Evolutionary conservation across 306 rosid species (phyloP), one percentile per base, ranked within the genome.

Genomic region (Argentina anserina): DNA sequence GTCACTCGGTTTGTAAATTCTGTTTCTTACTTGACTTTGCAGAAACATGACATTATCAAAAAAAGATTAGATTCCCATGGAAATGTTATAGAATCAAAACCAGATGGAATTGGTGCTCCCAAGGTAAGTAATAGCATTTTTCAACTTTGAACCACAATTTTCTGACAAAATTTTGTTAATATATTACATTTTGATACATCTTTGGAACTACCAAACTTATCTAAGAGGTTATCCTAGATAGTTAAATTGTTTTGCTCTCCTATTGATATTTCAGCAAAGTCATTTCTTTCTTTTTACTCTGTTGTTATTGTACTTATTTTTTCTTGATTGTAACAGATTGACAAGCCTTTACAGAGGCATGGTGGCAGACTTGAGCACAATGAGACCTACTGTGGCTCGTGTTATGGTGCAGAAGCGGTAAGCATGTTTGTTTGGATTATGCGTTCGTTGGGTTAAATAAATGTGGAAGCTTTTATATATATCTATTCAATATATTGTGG

Each of bases 331-430:
- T 36, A 75, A 58, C 90, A 95, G 99, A 88, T 95, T 77, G 97
- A 95, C 39, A 95, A 88, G 36, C 99, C 99, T 55, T 84, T 91
- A 75, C 99, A 91, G 86, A 87, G 70, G 74, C 99, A 95, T 73
- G 99, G 99, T 85, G 97, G 99, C 73, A 88, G 99, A 84, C 97
- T 95, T 37, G 97, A 95, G 86, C 99, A 90, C 72, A 95, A 95
- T 25, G 99, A 95, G 88, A 95, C 99, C 29, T 95, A 95, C 75
- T 95, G 99, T 64, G 99, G 99, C 39, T 95, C 99, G 63, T 95
- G 99, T 78, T 91, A 36, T 76, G 99, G 97, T 77, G 93, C 97
- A 72, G 99, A 95, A 87, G 47, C 71, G 83, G 99, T 91, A 90
- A 78, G 89, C 73, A 17, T 81, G 69, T 28, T 23, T 70, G 8